phyloP scores from a whole-genome alignment of 2,329 filamentous ascomycete species.

The Botrytis sinoallii region DNA sequence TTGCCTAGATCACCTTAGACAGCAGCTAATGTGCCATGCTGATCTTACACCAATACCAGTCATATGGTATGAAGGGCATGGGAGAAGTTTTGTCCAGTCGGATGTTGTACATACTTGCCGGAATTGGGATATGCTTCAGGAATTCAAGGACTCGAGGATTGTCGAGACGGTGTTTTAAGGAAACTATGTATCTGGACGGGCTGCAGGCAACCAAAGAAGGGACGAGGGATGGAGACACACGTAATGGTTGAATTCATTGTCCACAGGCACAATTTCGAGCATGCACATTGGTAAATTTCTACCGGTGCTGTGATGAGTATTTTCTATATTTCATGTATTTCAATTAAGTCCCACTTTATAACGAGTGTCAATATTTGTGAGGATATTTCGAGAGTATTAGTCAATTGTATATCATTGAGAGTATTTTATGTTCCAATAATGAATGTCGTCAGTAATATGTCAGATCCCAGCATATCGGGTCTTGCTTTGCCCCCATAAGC shows the following conservation, averaged over 20 bases:
- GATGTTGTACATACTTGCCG: background rate
- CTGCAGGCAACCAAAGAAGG: no score
- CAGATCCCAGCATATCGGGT: no score
- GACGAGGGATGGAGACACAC: background rate
- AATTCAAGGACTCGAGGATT: background rate
- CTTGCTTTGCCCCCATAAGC: no score
- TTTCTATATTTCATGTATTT: no score
- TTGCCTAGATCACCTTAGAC: slow-evolving; percentile 7
- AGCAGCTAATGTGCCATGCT: slow-evolving; percentile 8
- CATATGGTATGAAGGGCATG: background rate
- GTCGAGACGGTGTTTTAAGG: no score
- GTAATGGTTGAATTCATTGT: background rate
- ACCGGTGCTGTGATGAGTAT: background rate
- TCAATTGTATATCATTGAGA: no score
- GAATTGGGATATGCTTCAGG: background rate
- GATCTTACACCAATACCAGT: slow-evolving; percentile 5
- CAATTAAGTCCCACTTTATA: no score
- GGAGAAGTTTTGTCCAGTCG: background rate
- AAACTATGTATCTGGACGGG: no score
- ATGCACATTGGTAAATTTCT: background rate
- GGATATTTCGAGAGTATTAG: no score
- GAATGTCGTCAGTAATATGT: no score
- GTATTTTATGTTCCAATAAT: no score
- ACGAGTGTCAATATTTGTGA: no score
- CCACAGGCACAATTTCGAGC: background rate